Evolutionary conservation across 2,329 filamentous ascomycete genomes (phyloP).

Genomic region (Alternaria atra): DNA sequence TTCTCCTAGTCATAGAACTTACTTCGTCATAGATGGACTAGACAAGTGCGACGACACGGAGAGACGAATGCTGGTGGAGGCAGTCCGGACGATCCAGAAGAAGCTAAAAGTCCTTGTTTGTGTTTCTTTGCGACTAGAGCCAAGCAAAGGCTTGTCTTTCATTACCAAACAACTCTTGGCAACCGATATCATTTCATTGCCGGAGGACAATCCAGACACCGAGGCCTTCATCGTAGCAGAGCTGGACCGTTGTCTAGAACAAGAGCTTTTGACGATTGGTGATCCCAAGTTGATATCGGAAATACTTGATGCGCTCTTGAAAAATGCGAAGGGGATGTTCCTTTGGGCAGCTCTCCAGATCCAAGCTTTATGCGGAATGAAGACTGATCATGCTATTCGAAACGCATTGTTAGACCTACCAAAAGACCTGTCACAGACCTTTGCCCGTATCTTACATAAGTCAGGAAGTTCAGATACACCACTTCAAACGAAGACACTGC

Average conservation of each 20-base stretch:
- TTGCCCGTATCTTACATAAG: conserved; percentile 7
- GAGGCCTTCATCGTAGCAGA: conserved; percentile 39
- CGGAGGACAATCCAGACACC: conserved; percentile 33
- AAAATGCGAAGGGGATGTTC: conserved; percentile 37
- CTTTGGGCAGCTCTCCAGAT: conserved; percentile 38
- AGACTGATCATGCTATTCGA: conserved; percentile 51
- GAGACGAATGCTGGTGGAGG: conserved; percentile 21
- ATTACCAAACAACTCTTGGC: conserved; percentile 1
- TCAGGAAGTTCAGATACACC: conserved; percentile 9
- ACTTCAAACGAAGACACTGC: conserved; percentile 37
- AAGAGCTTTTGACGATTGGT: conserved; percentile 26
- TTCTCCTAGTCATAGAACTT: conserved; percentile 28
- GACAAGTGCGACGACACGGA: conserved; percentile 41
- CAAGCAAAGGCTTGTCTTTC: conserved; percentile 13
- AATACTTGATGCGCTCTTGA: conserved; percentile 35
- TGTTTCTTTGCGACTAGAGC: conserved; percentile 33
- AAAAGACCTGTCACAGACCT: conserved; percentile 26
- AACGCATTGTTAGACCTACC: conserved; percentile 32
- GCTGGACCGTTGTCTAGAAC: conserved; percentile 30
- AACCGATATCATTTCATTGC: conserved; percentile 23
- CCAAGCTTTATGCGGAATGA: conserved; percentile 40
- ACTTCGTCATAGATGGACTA: conserved; percentile 49
- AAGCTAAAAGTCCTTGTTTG: conserved; percentile 32
- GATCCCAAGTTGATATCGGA: conserved; percentile 37
- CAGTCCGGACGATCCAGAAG: conserved; percentile 32